A percentile compares a stretch with the other conserved stretches of the same genome.
Evolutionary conservation across 495 filamentous ascomycete genomes (phyloP).

Genomic region (Usnea hakonensis): DNA sequence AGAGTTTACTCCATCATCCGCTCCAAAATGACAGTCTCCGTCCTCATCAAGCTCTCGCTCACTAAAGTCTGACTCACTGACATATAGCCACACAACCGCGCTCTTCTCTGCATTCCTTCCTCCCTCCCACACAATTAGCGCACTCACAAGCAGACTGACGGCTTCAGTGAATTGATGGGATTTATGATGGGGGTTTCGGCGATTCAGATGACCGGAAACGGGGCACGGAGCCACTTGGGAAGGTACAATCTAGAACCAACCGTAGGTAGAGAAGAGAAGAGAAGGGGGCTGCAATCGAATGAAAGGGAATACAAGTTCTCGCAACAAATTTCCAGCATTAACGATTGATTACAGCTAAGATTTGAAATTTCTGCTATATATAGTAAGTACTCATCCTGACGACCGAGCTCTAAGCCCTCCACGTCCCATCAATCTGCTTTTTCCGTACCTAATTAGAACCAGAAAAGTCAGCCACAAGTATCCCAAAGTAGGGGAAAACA

Average conservation of each 20-base stretch:
- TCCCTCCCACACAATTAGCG: no score
- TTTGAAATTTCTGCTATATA: background rate
- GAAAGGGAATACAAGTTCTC: background rate
- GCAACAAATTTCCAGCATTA: background rate
- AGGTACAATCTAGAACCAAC: background rate
- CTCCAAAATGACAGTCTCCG: no score
- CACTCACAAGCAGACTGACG: no score
- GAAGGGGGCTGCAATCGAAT: background rate
- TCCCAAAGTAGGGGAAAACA: background rate
- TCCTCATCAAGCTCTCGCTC: no score
- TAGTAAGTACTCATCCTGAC: background rate
- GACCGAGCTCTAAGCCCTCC: slow-evolving; percentile 18
- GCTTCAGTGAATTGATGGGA: no score
- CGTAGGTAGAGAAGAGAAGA: background rate
- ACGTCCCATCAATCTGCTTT: slow-evolving; percentile 25
- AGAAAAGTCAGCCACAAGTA: background rate
- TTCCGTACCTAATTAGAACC: slow-evolving; percentile 25
- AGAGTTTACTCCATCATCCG: no score
- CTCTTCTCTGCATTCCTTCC: no score
- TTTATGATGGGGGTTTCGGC: no score
- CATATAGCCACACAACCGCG: no score
- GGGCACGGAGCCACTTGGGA: no score
- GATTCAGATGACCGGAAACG: no score
- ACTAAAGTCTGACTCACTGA: no score
- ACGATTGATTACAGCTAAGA: background rate